Evolutionary conservation across 352 stramenopile species (phyloP), one percentile per base, ranked within the genome.

Genomic region (Pythium phragmiticola): DNA sequence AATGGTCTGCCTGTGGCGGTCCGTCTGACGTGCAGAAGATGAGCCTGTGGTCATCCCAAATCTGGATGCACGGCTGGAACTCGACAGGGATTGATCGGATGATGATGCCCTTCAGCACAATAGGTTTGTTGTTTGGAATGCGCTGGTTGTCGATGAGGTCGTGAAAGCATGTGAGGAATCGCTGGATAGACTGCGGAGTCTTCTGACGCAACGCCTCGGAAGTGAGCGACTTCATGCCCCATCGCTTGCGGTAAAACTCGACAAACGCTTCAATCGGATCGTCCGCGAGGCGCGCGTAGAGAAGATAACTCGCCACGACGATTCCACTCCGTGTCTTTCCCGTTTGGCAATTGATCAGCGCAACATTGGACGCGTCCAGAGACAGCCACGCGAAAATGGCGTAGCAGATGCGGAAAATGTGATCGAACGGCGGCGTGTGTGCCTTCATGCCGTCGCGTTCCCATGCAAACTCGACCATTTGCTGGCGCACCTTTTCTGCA

Each of bases 251-350:
- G 65, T 97, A 98, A 58, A 98, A 98, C 66, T 90, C 77, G 43
- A 92, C 82, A 66, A 98, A 98, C 7, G 93, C 94, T 30, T 95
- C 76, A 12, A 81, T 81, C 7, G 82, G 78, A 37, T 94, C 78
- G 37, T 90, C 69, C 14, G 79, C 80, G 23, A 90, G 69, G 12
- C 78, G 63, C 47, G 82, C 65, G 80, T 96, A 99, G 36, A 96
- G 84, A 51, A 98, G 65, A 63, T 98, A 98, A 57, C 92, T 98
- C 12, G 94, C 96, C 17, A 97, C 77, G 0, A 97, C 86, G 57
- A 99, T 90, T 7, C 90, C 93, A 21, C 86, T 98, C 28, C 92
- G 80, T 21, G 92, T 98, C 71, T 98, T 98, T 7, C 95, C 95
- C 30, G 96, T 96, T 56, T 84, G 72, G 69, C 94, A 98, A 63